These are phyloP conservation scores for Candida chauliodis DNA, from an alignment of 805 yeast species.

Conservation along the genomic window DNA sequence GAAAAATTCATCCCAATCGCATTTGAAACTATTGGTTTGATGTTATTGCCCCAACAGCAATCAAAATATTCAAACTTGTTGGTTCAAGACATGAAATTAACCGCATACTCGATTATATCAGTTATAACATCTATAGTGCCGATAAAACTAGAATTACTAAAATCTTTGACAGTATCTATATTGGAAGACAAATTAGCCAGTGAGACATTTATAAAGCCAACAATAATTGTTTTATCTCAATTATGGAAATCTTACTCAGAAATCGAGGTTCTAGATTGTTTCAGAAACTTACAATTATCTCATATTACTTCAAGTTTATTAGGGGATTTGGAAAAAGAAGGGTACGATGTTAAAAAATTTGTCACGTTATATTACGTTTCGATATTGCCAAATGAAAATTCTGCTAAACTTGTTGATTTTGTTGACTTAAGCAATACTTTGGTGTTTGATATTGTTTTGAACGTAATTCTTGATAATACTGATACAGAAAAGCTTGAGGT, in stretches of 20 bases:
- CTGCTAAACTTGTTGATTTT: constrained; percentile 20
- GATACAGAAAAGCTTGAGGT: constrained; percentile 13
- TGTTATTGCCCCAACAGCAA: constrained; percentile 40
- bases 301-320: constrained; percentile 3
- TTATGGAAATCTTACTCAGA: constrained; percentile 26
- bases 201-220: constrained; percentile 22
- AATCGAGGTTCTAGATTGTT: constrained; percentile 14
- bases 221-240: constrained; percentile 39
- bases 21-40: constrained; percentile 54
- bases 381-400: constrained; percentile 17
- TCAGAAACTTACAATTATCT: constrained; percentile 14
- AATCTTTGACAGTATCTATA: constrained; percentile 32
- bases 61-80: constrained; percentile 18
- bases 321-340: constrained; percentile 18
- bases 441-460: constrained; percentile 6
- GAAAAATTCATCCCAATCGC: constrained; percentile 50
- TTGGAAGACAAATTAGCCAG: constrained; percentile 22
- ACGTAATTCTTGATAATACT: constrained; percentile 8
- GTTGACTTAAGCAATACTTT: constrained; percentile 17
- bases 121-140: constrained; percentile 75
- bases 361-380: constrained; percentile 26
- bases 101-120: constrained; percentile 78
- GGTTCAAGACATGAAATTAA: constrained; percentile 61
- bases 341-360: constrained; percentile 29
- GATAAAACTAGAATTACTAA: constrained; percentile 34